These are phyloP conservation scores for Candida hispaniensis DNA, from an alignment of 805 yeast genomes.

Conservation along the genomic window DNA sequence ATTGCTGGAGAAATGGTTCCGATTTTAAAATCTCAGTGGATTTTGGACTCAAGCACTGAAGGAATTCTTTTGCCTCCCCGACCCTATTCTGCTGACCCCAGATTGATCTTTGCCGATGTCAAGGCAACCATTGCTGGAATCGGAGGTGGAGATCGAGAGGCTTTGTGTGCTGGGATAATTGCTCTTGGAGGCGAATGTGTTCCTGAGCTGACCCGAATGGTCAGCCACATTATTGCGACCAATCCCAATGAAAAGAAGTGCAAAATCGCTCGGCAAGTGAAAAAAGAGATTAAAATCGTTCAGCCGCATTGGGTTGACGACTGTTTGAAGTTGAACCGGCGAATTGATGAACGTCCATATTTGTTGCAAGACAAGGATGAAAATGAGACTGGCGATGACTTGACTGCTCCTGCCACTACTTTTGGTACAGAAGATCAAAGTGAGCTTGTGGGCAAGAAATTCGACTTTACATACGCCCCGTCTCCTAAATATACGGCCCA, in stretches of 20 bases:
- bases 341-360: constrained; percentile 45
- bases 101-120: constrained; percentile 49
- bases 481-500: constrained; percentile 9
- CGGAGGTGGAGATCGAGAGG: constrained; percentile 50
- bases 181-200: constrained; percentile 70
- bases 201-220: constrained; percentile 51
- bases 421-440: constrained; percentile 1
- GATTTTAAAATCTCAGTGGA: constrained; percentile 53
- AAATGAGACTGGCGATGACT: not conserved
- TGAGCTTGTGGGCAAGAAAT: constrained; percentile 3
- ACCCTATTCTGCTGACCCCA: constrained; percentile 63
- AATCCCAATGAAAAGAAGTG: constrained; percentile 32
- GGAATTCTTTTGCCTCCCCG: constrained; percentile 41
- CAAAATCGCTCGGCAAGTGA: constrained; percentile 38
- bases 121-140: constrained; percentile 51
- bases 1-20: constrained; percentile 43
- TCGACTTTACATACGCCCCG: constrained; percentile 13
- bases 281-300: constrained; percentile 34
- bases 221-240: constrained; percentile 67
- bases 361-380: constrained; percentile 25
- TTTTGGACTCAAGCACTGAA: constrained; percentile 36
- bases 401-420: no score
- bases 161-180: constrained; percentile 54
- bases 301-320: constrained; percentile 73
- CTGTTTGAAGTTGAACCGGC: constrained; percentile 44